Evolutionary conservation across 495 filamentous ascomycete genomes (phyloP).

Genomic region (Xylona heveae): DNA sequence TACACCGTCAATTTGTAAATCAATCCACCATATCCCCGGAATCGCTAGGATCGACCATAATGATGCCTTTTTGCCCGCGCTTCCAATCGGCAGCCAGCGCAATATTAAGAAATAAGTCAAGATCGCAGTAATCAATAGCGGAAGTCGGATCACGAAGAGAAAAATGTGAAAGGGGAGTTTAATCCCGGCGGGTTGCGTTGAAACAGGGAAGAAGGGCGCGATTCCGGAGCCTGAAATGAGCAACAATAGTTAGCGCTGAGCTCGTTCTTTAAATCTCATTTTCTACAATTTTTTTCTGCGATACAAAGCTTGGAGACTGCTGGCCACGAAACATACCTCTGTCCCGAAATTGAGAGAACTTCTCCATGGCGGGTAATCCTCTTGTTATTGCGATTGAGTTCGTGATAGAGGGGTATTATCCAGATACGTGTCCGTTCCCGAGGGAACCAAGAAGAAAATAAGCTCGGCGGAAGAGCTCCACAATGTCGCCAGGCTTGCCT

Average conservation of each 20-base stretch:
- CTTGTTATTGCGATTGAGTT: no score
- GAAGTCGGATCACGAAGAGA: conserved; percentile 63
- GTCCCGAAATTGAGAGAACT: conserved; percentile 90
- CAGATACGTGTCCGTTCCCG: no score
- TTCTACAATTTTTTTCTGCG: no score
- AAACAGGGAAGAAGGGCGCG: conserved; percentile 77
- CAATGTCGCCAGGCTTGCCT: no score
- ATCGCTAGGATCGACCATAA: conserved; percentile 73
- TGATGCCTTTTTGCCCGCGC: conserved; percentile 53
- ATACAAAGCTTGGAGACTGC: background rate
- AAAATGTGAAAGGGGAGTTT: conserved; percentile 41
- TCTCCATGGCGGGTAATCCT: no score
- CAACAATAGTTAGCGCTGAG: no score
- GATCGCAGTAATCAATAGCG: conserved; percentile 47
- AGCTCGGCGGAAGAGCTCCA: no score
- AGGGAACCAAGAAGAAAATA: no score
- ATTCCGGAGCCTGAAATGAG: conserved; percentile 68
- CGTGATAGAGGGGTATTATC: no score
- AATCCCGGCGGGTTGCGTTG: conserved; percentile 33
- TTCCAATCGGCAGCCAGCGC: conserved; percentile 72
- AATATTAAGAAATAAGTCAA: conserved; percentile 58
- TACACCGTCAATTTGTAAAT: conserved; percentile 88
- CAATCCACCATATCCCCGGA: conserved; percentile 92
- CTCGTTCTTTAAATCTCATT: no score
- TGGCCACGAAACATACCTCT: conserved; percentile 33